phyloP scores from a whole-genome alignment of 2,329 filamentous ascomycete genomes.

The Pezicula radicicola region DNA sequence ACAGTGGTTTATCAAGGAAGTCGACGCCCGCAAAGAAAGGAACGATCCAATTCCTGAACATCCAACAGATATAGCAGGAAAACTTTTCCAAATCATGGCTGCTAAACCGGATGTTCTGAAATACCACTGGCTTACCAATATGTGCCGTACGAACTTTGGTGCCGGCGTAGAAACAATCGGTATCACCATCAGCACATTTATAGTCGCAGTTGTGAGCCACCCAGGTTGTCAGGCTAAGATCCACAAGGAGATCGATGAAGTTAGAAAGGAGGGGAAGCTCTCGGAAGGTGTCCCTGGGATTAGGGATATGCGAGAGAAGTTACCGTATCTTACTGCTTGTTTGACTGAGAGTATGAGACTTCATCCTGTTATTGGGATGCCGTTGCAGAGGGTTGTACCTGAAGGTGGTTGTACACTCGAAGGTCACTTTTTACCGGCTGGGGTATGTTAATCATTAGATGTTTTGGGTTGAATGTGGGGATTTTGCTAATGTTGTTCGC shows the following conservation, averaged over 20 bases:
- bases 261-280: conserved; percentile 6
- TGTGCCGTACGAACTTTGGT: conserved; percentile 29
- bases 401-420: conserved; percentile 18
- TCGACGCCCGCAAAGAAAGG: not conserved
- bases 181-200: conserved; percentile 31
- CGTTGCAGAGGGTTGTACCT: conserved; percentile 39
- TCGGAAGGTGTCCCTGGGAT: conserved; percentile 2
- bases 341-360: conserved; percentile 45
- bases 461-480: not conserved
- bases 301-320: conserved; percentile 20
- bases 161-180: conserved; percentile 42
- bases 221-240: conserved; percentile 23
- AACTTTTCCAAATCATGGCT: conserved; percentile 7
- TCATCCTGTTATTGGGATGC: conserved; percentile 39
- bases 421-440: conserved; percentile 40
- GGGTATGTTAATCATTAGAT: conserved; percentile 32
- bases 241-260: conserved; percentile 27
- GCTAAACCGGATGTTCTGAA: conserved; percentile 1
- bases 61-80: conserved; percentile 4
- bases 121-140: conserved; percentile 7
- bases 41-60: not conserved
- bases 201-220: conserved; percentile 9
- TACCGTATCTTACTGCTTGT: conserved; percentile 43
- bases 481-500: not conserved
- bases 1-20: not conserved